These are phyloP conservation scores for Globisporangium emineosum DNA, from an alignment of 352 stramenopile species.

Conservation along the genomic window DNA sequence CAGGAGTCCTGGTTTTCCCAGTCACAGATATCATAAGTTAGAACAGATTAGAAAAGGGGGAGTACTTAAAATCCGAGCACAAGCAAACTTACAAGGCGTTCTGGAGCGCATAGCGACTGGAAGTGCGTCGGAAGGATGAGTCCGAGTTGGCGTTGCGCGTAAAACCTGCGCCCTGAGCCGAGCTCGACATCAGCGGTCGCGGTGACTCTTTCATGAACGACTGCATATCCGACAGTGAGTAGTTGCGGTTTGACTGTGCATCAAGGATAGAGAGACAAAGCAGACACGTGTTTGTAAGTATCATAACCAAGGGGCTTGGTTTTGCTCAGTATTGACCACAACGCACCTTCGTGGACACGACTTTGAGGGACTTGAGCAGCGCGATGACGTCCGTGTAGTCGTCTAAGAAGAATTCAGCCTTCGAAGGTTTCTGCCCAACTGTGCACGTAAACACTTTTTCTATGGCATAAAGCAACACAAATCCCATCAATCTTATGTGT, in stretches of 20 bases:
- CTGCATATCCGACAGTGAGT: constrained; percentile 84
- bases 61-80: background rate
- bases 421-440: constrained; percentile 97
- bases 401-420: constrained; percentile 95
- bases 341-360: constrained; percentile 70
- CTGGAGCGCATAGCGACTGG: constrained; percentile 53
- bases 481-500: background rate
- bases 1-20: constrained; percentile 35
- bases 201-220: constrained; percentile 53
- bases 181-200: constrained; percentile 54
- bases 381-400: constrained; percentile 94
- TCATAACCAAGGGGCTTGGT: background rate
- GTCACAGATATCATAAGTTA: background rate
- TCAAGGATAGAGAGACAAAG: background rate
- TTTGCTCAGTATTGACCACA: background rate
- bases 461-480: constrained; percentile 3
- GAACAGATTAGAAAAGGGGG: background rate
- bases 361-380: constrained; percentile 81
- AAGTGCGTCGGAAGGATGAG: constrained; percentile 46
- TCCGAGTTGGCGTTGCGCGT: constrained; percentile 42
- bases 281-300: background rate
- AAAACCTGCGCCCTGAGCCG: constrained; percentile 29
- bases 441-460: constrained; percentile 94
- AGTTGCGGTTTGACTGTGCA: constrained; percentile 71
- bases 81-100: constrained; percentile 38